Evolutionary conservation across 352 stramenopile genomes (phyloP).

Genomic region (Phytophthora fragariaefolia): DNA sequence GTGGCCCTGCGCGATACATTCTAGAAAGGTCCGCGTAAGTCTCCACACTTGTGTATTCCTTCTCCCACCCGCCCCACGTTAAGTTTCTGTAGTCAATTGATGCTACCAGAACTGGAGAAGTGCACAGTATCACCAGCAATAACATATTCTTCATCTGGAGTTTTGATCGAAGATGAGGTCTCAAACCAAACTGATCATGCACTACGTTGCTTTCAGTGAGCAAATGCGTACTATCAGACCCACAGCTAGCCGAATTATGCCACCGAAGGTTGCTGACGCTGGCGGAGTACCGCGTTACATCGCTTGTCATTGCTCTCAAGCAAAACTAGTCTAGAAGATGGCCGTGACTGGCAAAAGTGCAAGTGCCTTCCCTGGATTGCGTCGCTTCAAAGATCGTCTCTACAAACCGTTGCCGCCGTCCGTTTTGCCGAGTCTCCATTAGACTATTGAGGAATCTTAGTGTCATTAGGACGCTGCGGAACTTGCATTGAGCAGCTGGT

Average conservation of each 20-base stretch:
- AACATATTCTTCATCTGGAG: not conserved
- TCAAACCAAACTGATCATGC: conserved; percentile 5
- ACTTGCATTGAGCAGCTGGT: conserved; percentile 34
- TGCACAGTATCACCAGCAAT: conserved; percentile 2
- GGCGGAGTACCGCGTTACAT: not conserved
- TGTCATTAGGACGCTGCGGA: conserved; percentile 17
- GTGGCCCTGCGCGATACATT: conserved; percentile 18
- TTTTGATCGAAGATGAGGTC: not conserved
- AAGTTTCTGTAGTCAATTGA: conserved; percentile 25
- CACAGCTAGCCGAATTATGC: not conserved
- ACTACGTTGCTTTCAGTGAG: not conserved
- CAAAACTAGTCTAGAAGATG: not conserved
- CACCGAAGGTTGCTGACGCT: not conserved
- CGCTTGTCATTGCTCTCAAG: conserved; percentile 6
- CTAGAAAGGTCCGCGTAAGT: not conserved
- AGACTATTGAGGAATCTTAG: too few relatives aligned
- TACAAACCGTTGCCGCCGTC: conserved; percentile 1
- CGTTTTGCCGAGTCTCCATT: too few relatives aligned
- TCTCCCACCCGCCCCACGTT: conserved; percentile 19
- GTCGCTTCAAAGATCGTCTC: conserved; percentile 24
- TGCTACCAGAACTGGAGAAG: not conserved
- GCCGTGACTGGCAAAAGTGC: conserved; percentile 7
- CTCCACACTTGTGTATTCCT: conserved; percentile 8
- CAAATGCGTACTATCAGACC: too few relatives aligned
- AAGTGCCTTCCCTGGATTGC: conserved; percentile 12